These are phyloP conservation scores for Cymbopogon flexuosus DNA, from an alignment of 202 grass and related monocot species.

Conservation along the genomic window DNA sequence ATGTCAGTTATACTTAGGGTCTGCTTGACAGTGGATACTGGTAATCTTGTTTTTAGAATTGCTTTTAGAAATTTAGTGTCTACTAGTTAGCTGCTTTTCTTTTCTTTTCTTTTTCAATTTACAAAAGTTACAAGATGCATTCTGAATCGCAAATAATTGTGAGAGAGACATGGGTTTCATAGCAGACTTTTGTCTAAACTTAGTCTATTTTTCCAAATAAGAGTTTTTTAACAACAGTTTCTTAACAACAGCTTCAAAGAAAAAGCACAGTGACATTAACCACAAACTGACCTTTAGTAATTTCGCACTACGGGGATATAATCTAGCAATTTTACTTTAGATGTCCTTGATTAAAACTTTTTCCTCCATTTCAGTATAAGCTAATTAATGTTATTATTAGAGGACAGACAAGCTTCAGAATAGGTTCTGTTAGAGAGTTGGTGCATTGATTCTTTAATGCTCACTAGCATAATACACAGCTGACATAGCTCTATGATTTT, in stretches of 20 bases:
- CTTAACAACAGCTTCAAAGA: not conserved
- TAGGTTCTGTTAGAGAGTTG: constrained; percentile 2
- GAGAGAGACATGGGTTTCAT: not conserved
- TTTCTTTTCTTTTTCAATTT: not conserved
- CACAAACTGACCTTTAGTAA: not conserved
- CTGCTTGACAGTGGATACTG: not conserved
- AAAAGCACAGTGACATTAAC: not conserved
- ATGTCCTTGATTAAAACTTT: not conserved
- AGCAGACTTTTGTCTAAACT: not conserved
- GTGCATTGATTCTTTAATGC: not conserved
- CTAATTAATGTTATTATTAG: not conserved
- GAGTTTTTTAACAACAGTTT: not conserved
- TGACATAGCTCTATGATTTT: constrained; percentile 36
- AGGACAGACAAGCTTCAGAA: not conserved
- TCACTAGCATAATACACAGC: not conserved
- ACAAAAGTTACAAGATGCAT: not conserved
- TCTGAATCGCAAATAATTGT: not conserved
- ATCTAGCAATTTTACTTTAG: not conserved
- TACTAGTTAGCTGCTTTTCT: not conserved
- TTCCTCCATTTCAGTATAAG: not conserved
- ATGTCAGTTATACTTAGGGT: not conserved
- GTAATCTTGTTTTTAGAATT: not conserved
- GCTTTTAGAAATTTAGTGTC: not conserved
- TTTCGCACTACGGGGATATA: not conserved
- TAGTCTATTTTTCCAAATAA: not conserved